Evolutionary conservation across 345 rosid species (phyloP).

Genomic region (Psidium guajava): DNA sequence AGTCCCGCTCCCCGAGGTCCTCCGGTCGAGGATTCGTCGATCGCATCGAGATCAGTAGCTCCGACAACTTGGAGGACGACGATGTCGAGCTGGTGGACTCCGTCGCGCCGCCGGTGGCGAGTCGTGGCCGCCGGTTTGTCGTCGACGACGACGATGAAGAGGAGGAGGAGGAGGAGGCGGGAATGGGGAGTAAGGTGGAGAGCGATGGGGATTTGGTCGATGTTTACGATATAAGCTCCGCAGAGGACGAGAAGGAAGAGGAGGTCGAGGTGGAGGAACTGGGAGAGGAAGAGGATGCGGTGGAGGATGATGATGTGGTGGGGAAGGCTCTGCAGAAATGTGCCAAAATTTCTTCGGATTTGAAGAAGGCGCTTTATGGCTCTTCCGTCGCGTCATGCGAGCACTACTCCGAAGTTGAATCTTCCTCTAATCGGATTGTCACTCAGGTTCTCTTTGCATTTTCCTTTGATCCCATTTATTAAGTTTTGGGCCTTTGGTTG

Average conservation of each 20-base stretch:
- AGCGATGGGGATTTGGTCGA: conserved; percentile 24
- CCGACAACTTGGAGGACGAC: conserved; percentile 35
- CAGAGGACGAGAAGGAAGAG: conserved; percentile 28
- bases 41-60: conserved; percentile 29
- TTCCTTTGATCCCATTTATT: not conserved
- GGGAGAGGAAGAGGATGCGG: conserved; percentile 3
- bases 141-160: conserved; percentile 50
- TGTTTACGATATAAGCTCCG: conserved; percentile 29
- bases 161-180: conserved; percentile 15
- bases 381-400: conserved; percentile 51
- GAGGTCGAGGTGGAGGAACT: conserved; percentile 7
- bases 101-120: not conserved
- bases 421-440: conserved; percentile 73
- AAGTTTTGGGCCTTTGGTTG: not conserved
- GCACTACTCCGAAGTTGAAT: conserved; percentile 73
- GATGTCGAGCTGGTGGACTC: conserved; percentile 15
- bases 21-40: conserved; percentile 28
- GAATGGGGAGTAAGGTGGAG: conserved; percentile 6
- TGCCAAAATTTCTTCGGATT: conserved; percentile 66
- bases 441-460: conserved; percentile 44
- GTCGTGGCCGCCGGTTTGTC: conserved; percentile 60
- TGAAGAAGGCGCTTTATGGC: conserved; percentile 73
- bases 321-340: conserved; percentile 87
- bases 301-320: conserved; percentile 59
- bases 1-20: not conserved